These are phyloP conservation scores for Mitosporidium daphniae DNA, from an alignment of 371 early-diverging fungal genomes.

Conservation along the genomic window DNA sequence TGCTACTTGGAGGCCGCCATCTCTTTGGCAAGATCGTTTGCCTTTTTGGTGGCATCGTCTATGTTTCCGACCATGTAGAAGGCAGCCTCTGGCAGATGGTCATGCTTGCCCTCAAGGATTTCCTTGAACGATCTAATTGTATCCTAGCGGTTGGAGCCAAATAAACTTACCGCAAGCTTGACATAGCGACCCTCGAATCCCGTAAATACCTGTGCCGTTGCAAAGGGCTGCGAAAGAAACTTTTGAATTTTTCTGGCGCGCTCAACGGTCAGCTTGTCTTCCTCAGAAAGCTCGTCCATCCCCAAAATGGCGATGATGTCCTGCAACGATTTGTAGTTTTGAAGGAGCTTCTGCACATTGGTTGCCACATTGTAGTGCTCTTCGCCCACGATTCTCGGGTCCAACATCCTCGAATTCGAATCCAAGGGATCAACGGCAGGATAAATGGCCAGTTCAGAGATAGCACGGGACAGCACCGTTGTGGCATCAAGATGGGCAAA, in stretches of 20 bases:
- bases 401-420: constrained; percentile 80
- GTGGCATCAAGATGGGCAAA: constrained; percentile 94
- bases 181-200: constrained; percentile 82
- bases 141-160: constrained; percentile 12
- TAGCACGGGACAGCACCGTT: constrained; percentile 83
- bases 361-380: constrained; percentile 79
- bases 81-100: constrained; percentile 60
- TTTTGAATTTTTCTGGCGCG: constrained; percentile 38
- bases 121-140: constrained; percentile 79
- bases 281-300: constrained; percentile 73
- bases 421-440: constrained; percentile 93
- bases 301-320: constrained; percentile 46
- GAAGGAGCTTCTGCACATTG: constrained; percentile 63
- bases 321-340: constrained; percentile 82
- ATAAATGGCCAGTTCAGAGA: constrained; percentile 90
- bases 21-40: constrained; percentile 44
- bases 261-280: constrained; percentile 76
- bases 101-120: constrained; percentile 77
- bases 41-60: constrained; percentile 62
- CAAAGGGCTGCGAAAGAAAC: constrained; percentile 91
- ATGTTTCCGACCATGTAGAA: constrained; percentile 87
- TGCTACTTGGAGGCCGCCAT: too few species aligned
- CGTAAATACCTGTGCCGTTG: constrained; percentile 79
- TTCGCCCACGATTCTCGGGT: constrained; percentile 71
- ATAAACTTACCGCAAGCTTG: constrained; percentile 13